These are phyloP conservation scores for Berberis vulgaris DNA, from an alignment of 164 flowering plant species.

Conservation along the genomic window DNA sequence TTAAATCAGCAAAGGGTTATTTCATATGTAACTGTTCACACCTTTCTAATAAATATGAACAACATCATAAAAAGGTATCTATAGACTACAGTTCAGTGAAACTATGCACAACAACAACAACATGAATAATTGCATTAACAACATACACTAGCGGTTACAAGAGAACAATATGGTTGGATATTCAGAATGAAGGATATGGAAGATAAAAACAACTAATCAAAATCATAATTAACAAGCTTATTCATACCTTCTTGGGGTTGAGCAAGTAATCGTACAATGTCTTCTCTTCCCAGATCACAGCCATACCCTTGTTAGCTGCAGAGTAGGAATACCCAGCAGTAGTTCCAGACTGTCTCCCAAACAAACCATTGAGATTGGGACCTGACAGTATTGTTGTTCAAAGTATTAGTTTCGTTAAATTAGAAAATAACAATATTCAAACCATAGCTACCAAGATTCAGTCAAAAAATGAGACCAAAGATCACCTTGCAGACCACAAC, in stretches of 20 bases:
- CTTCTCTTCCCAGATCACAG: conserved; percentile 47
- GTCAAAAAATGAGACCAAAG: background rate
- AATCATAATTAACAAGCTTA: background rate
- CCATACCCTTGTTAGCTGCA: conserved; percentile 55
- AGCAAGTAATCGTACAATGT: conserved; percentile 56
- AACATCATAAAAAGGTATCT: too few species aligned
- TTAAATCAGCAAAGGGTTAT: too few species aligned
- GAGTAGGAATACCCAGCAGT: conserved; percentile 56
- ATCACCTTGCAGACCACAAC: too few species aligned
- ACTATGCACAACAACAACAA: too few species aligned
- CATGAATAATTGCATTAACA: too few species aligned
- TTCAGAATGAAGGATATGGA: too few species aligned
- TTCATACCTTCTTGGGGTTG: conserved; percentile 51
- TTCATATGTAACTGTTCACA: too few species aligned
- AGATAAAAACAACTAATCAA: too few species aligned
- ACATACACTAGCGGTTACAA: too few species aligned
- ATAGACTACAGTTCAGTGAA: too few species aligned
- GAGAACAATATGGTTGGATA: too few species aligned
- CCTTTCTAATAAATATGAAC: too few species aligned
- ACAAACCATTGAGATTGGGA: conserved; percentile 53
- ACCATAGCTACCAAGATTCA: background rate
- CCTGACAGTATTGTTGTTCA: conserved; percentile 17
- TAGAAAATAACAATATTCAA: background rate
- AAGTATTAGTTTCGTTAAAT: background rate
- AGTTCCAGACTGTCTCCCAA: conserved; percentile 55